Percentiles rank a stretch among this genome's conserved stretches.
Evolutionary conservation across 78 protist genomes (phyloP).

Genomic region (Emiliania huxleyi): DNA sequence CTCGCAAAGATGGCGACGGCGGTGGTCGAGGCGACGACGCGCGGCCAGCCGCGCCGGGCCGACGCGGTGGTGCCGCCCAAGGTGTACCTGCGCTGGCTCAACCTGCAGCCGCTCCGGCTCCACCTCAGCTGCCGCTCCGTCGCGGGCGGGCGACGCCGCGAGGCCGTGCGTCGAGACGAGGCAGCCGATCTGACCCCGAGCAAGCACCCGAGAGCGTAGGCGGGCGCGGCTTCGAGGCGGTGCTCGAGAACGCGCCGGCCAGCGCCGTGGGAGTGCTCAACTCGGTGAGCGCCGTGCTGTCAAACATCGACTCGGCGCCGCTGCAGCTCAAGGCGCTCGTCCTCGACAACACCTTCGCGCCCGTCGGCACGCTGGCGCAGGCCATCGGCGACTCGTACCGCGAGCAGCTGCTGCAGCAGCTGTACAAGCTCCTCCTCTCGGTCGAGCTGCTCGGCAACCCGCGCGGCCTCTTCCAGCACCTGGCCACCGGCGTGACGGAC

Average conservation of each 20-base stretch:
- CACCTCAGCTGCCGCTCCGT: not conserved
- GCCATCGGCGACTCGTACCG: not conserved
- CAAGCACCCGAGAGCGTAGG: too few species aligned
- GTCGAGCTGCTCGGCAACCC: constrained; percentile 35
- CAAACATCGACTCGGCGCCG: not conserved
- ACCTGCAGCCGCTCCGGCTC: not conserved
- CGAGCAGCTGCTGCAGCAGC: not conserved
- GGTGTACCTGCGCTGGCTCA: not conserved
- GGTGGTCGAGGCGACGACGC: not conserved
- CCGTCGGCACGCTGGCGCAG: not conserved
- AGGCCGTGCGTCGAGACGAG: too few species aligned
- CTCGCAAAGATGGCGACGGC: not conserved
- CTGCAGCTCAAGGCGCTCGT: not conserved
- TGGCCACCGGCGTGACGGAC: not conserved
- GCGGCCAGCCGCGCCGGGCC: too few species aligned
- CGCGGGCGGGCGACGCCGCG: not conserved
- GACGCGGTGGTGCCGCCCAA: too few species aligned
- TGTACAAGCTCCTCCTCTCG: not conserved
- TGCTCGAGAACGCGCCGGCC: not conserved
- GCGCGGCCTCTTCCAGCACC: not conserved
- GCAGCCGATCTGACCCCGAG: too few species aligned
- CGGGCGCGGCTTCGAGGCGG: not conserved
- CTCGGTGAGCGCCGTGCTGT: not conserved
- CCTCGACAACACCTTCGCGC: not conserved
- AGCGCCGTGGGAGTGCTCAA: not conserved